Evolutionary conservation across 805 yeast genomes (phyloP), one percentile per base, ranked within the genome.

Genomic region (Candida schatavii): DNA sequence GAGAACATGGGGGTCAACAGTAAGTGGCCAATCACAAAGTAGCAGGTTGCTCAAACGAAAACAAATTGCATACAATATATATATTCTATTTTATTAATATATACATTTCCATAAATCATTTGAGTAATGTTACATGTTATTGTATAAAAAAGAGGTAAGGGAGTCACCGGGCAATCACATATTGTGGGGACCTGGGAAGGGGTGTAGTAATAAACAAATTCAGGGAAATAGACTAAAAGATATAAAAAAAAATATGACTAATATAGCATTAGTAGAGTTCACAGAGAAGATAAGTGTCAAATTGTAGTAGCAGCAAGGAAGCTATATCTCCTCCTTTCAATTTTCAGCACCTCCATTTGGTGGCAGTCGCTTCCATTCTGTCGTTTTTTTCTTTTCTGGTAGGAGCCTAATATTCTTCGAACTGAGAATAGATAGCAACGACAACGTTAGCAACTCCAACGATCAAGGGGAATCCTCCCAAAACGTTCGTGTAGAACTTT

Each of bases 391-490:
- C 34, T 30, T 30, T 17, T 35, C 11, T 22, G 25, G 19, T 25
- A n/a, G 37, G 5, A 18, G 17, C 20, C 44, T 55, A 70, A 54
- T 57, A 64, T 45, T 70, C 74, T 55, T 70, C 75, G 50, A 70
- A 68, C 55, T 71, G 76, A 28, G 81, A 75, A 57, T 78, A 78
- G 42, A 77, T 65, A 4, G 79, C 75, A 55, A 75, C 55, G 25
- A 67, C 55, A 25, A 75, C 61, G 46, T 72, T 69, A 49, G 78
- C 72, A 29, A 69, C 47, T 17, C 77, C 77, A 42, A 74, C 53
- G 35, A 75, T 60, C 26, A 75, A 51, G 35, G 78, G 72, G 62
- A 74, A 69, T 49, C 59, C 61, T 42, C 80, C 81, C 53, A 77
- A 75, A 30, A 54, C 45, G n/a, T n/a, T n/a, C 14, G 48, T 40